phyloP scores from a whole-genome alignment of 495 filamentous ascomycete species.

The Coniosporium apollinis region DNA sequence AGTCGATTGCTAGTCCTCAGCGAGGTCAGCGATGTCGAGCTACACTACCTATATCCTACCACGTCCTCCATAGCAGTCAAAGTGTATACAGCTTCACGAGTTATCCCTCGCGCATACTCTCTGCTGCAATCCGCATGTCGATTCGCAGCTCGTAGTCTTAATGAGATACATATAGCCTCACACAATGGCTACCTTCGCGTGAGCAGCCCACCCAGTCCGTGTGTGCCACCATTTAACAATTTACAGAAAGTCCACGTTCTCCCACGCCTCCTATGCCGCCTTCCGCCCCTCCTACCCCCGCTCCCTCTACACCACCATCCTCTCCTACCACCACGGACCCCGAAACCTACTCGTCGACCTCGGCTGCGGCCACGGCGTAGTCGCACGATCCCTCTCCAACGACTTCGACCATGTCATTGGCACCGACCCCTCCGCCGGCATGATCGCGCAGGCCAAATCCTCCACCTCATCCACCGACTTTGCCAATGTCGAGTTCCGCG shows the following conservation, averaged over 20 bases:
- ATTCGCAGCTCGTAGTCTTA: no score
- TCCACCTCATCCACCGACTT: slow-evolving; percentile 22
- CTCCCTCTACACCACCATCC: slow-evolving; percentile 32
- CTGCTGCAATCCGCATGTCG: no score
- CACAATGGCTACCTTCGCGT: slow-evolving; percentile 37
- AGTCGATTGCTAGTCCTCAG: no score
- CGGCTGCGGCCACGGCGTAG: slow-evolving; percentile 42
- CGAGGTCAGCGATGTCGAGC: no score
- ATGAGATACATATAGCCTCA: no score
- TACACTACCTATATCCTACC: no score
- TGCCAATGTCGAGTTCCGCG: slow-evolving; percentile 29
- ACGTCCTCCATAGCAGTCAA: no score
- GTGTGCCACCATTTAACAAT: neutral
- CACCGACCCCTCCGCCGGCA: slow-evolving; percentile 40
- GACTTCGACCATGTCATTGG: slow-evolving; percentile 33
- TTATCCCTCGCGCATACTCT: no score
- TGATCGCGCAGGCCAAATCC: slow-evolving; percentile 37
- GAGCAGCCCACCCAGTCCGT: neutral
- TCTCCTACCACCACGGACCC: slow-evolving; percentile 34
- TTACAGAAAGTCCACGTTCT: slow-evolving; percentile 33
- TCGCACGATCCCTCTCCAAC: slow-evolving; percentile 35
- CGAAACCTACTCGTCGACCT: slow-evolving; percentile 36
- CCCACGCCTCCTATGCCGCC: slow-evolving; percentile 38
- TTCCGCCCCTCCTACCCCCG: slow-evolving; percentile 48
- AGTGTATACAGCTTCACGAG: no score